Evolutionary conservation across 345 rosid species (phyloP), one percentile per base, ranked within the genome.

Genomic region (Physaria fendleri): DNA sequence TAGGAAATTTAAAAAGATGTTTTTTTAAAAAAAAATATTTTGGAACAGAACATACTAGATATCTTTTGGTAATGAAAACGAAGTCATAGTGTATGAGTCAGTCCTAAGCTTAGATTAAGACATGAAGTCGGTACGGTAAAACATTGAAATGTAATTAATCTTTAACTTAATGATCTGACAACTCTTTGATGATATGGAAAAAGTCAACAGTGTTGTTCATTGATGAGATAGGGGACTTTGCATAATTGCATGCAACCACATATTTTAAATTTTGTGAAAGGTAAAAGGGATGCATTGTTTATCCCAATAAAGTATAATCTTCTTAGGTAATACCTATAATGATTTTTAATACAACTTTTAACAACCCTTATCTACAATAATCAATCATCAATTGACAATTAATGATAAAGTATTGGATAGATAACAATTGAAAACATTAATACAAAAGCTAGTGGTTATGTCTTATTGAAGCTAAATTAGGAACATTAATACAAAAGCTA

Each of bases 161-260:
- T 1, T 20, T 5, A 21, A 21, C n/a, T 43, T 6, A 5, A 20
- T 28, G 55, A n/a, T 27, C 37, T 28, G 8, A 4, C 14, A 4
- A 4, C 4, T 49, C 14, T 14, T 42, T 64, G 38, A 9, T 55
- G 6, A 9, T 5, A n/a, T 15, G 20, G 59, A 61, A 55, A 38
- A 64, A 49, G 59, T 67, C 72, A 67, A 58, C 62, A 56, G 7
- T 24, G 39, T 39, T 33, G 30, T 12, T 18, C 57, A 59, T 59
- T 59, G 52, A 64, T 57, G 59, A 41, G 39, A 54, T 45, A 46
- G 40, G 58, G 12, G 44, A 50, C 17, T 4, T 50, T 68, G 35
- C 35, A 32, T 32, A 22, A 22, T 22, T 1, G 71, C 58, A 57
- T 57, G 71, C 71, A 66, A 32, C 24, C 54, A 57, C 56, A 56